Evolutionary conservation across 345 rosid species (phyloP).

Genomic region (Populus tremula): DNA sequence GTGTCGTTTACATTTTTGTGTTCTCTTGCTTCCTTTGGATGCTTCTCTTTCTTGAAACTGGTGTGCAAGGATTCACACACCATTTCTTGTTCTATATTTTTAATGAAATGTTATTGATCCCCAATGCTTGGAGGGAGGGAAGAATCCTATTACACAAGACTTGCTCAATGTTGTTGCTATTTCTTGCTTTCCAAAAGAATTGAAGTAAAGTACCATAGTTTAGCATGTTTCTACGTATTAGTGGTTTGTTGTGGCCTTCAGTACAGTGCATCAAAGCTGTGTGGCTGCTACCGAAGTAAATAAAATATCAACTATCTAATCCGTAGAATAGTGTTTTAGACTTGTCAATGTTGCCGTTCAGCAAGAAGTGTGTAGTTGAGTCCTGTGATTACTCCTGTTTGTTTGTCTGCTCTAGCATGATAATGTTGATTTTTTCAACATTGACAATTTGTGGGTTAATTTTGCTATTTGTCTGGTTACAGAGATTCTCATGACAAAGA

Average conservation of each 20-base stretch:
- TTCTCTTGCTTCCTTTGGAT: background rate
- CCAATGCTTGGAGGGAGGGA: background rate
- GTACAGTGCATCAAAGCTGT: background rate
- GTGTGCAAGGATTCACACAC: background rate
- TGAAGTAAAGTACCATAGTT: background rate
- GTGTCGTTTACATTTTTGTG: background rate
- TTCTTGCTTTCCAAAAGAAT: background rate
- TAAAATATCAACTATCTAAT: background rate
- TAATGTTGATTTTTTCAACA: background rate
- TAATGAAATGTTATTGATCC: background rate
- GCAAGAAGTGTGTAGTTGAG: background rate
- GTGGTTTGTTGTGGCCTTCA: background rate
- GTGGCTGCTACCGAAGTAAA: background rate
- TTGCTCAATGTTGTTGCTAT: background rate
- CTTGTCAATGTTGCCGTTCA: background rate
- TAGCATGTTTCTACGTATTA: background rate
- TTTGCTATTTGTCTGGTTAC: constrained; percentile 15
- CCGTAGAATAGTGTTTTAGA: background rate
- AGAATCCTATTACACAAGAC: background rate
- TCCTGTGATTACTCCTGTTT: background rate
- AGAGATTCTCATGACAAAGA: constrained; percentile 74
- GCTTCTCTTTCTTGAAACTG: background rate
- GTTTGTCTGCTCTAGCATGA: background rate
- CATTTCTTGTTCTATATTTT: background rate
- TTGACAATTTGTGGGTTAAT: background rate